Evolutionary conservation across 306 rosid species (phyloP).

Genomic region (Citrullus colocynthis): DNA sequence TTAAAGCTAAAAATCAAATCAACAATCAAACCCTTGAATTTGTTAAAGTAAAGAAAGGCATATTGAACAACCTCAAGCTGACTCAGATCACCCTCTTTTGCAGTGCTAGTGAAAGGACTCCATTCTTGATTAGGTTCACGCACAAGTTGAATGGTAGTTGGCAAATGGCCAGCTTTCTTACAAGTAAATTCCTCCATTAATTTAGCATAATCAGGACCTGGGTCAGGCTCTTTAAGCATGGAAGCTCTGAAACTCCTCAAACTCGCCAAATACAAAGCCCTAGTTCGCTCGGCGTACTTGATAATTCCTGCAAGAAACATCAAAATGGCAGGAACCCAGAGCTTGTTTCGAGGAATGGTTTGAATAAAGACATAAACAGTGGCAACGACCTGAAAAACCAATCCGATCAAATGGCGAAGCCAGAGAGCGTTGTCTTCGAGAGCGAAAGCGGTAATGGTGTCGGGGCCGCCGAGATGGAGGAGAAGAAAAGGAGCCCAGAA

Average conservation of each 20-base stretch:
- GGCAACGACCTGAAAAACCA: slow-evolving; percentile 18
- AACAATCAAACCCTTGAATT: slow-evolving; percentile 27
- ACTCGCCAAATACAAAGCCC: slow-evolving; percentile 28
- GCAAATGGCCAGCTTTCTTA: slow-evolving; percentile 12
- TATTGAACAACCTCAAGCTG: slow-evolving; percentile 2
- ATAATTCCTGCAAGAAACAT: slow-evolving; percentile 26
- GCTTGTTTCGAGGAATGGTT: slow-evolving; percentile 20
- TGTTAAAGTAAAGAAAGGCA: slow-evolving; percentile 19
- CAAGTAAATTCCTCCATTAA: slow-evolving; percentile 25
- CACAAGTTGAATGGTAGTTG: slow-evolving; percentile 9
- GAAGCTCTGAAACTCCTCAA: slow-evolving; percentile 13
- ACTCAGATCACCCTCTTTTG: not conserved
- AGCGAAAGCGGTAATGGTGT: slow-evolving; percentile 41
- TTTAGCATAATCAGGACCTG: slow-evolving; percentile 33
- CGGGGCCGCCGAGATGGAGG: slow-evolving; percentile 44
- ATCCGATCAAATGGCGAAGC: slow-evolving; percentile 34
- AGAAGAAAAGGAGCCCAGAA: slow-evolving; percentile 46
- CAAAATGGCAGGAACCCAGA: slow-evolving; percentile 19
- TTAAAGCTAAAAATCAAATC: slow-evolving; percentile 26
- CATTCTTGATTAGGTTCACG: slow-evolving; percentile 12
- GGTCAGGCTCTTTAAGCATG: slow-evolving; percentile 19
- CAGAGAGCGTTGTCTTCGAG: slow-evolving; percentile 36
- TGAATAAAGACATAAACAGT: slow-evolving; percentile 29
- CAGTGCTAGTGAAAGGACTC: not conserved
- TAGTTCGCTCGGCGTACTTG: slow-evolving; percentile 33